Percentiles rank a stretch among this genome's conserved stretches.
These are phyloP conservation scores for Parietaria judaica DNA, from an alignment of 306 rosid genomes.

Conservation along the genomic window DNA sequence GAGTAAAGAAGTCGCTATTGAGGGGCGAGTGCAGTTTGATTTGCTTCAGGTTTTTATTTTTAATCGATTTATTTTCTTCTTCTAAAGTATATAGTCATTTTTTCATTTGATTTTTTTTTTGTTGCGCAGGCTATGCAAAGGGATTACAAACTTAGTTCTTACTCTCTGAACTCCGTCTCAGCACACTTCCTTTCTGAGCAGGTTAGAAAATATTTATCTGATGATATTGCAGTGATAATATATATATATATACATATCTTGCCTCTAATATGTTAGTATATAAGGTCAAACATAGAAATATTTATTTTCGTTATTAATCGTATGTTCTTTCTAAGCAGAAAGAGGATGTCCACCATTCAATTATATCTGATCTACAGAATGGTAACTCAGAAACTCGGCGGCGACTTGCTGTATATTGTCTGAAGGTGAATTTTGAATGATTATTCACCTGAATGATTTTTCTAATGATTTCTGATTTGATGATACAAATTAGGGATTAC, in stretches of 20 bases:
- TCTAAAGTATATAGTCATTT: background rate
- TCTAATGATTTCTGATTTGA: background rate
- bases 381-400: conserved; percentile 95
- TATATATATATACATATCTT: background rate
- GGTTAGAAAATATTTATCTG: conserved; percentile 31
- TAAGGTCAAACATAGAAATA: conserved; percentile 12
- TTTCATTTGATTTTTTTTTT: conserved; percentile 21
- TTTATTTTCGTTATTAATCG: conserved; percentile 4
- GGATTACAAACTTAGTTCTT: conserved; percentile 89
- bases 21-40: conserved; percentile 99
- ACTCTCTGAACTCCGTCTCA: conserved; percentile 91
- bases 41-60: conserved; percentile 71
- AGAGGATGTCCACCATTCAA: conserved; percentile 97
- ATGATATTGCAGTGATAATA: background rate
- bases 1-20: conserved; percentile 85
- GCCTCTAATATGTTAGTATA: background rate
- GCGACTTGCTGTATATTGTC: conserved; percentile 95
- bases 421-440: conserved; percentile 47
- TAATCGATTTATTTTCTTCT: background rate
- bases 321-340: conserved; percentile 45
- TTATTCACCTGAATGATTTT: conserved; percentile 5
- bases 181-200: conserved; percentile 97
- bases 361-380: conserved; percentile 96
- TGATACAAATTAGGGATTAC: background rate
- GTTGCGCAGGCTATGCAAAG: conserved; percentile 70